Conservation (phyloP, 192 early-diverging fungal species). For the Gamsiella multidivaricata region DNA sequence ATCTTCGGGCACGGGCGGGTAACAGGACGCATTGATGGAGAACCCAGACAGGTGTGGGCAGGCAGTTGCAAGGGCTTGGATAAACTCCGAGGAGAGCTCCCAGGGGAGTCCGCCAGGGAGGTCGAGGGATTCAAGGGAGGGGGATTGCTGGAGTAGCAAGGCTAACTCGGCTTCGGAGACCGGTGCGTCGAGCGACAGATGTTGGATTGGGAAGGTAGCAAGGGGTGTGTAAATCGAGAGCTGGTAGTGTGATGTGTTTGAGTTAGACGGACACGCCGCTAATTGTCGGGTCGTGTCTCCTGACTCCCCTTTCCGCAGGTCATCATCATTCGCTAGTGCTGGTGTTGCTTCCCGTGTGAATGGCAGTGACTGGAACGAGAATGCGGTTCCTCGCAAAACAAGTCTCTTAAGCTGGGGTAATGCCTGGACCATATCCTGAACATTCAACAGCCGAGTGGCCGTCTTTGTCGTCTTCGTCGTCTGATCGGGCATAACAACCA, state of each 20-base stretch:
- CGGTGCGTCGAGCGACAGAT: conserved; percentile 17
- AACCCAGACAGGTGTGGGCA: conserved; percentile 14
- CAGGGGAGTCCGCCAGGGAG: conserved; percentile 29
- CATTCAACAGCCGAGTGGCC: background rate
- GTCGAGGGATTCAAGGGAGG: conserved; percentile 17
- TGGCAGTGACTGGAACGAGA: conserved; percentile 1
- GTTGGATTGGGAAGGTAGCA: conserved; percentile 9
- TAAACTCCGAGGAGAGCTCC: conserved; percentile 4
- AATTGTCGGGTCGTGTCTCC: background rate
- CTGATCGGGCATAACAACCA: background rate
- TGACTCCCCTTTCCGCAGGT: background rate
- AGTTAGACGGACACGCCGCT: background rate
- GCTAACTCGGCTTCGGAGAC: background rate
- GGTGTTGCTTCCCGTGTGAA: background rate
- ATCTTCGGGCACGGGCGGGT: conserved; percentile 4
- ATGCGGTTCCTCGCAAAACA: conserved; percentile 14
- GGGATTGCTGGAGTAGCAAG: conserved; percentile 5
- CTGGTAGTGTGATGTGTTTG: background rate
- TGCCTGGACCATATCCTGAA: conserved; percentile 3
- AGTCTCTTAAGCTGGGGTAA: conserved; percentile 9
- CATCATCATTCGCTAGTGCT: background rate
- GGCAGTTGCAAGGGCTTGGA: background rate
- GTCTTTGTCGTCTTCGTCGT: background rate
- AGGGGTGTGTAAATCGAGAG: background rate
- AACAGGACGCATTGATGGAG: conserved; percentile 19